These are phyloP conservation scores for Diutina catenulata DNA, from an alignment of 1,139 yeast species.

Conservation along the genomic window DNA sequence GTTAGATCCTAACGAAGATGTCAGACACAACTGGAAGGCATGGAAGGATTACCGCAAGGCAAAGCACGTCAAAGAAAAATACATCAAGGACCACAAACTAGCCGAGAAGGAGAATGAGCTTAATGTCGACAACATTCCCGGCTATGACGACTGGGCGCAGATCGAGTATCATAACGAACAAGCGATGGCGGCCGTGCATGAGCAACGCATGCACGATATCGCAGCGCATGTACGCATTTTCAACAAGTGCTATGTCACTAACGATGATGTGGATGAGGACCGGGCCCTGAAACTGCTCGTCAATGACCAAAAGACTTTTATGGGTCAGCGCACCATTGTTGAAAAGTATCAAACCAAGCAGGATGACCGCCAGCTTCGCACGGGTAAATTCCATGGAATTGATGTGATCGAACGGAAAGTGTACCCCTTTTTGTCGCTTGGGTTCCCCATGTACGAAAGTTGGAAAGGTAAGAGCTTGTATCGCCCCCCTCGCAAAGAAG, in stretches of 20 bases:
- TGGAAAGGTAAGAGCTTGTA: conserved; percentile 24
- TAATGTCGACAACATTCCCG: background rate
- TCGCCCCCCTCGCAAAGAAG: too few relatives aligned
- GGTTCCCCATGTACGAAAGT: conserved; percentile 29
- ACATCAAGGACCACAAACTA: background rate
- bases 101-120: too few relatives aligned
- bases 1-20: conserved; percentile 1
- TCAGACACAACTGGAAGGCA: background rate
- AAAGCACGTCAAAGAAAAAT: background rate
- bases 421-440: conserved; percentile 33
- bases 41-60: background rate
- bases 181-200: background rate
- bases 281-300: background rate
- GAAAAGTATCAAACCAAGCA: too few relatives aligned
- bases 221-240: background rate
- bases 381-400: too few relatives aligned
- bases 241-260: conserved; percentile 3
- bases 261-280: background rate
- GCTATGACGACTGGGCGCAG: background rate
- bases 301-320: background rate
- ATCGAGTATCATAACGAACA: too few relatives aligned
- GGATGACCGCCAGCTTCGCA: background rate
- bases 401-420: conserved; percentile 32
- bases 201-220: conserved; percentile 3
- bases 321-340: too few relatives aligned